These are phyloP conservation scores for Prillingera fragicola DNA, from an alignment of 1,284 basidiomycete species.

Conservation along the genomic window DNA sequence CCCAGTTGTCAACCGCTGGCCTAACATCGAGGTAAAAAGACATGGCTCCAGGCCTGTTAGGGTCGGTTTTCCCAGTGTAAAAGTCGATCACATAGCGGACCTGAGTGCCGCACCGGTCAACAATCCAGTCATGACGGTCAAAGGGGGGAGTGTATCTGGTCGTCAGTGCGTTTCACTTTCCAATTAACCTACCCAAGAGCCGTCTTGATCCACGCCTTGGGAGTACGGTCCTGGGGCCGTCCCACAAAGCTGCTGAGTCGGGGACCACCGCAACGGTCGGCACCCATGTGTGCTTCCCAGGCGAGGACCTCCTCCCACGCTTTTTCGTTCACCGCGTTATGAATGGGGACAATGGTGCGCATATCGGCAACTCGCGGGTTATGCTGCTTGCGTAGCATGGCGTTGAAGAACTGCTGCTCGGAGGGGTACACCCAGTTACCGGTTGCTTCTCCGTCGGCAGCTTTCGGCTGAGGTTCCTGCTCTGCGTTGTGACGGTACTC, in stretches of 20 bases:
- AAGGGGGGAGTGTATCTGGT: conserved; percentile 85
- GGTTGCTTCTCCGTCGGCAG: conserved; percentile 23
- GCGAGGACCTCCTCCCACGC: conserved; percentile 85
- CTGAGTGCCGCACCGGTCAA: conserved; percentile 82
- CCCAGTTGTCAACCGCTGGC: conserved; percentile 86
- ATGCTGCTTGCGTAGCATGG: conserved; percentile 91
- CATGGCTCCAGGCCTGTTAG: conserved; percentile 28
- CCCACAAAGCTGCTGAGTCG: conserved; percentile 49
- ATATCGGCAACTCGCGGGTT: conserved; percentile 72
- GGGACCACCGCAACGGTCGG: conserved; percentile 70
- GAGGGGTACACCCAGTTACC: conserved; percentile 97
- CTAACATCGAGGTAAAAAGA: conserved; percentile 91
- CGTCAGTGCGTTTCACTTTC: conserved; percentile 1
- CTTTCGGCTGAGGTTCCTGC: conserved; percentile 9
- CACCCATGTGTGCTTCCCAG: conserved; percentile 80
- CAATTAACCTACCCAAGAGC: conserved; percentile 68
- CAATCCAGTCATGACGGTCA: conserved; percentile 95
- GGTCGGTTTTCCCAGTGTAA: conserved; percentile 73
- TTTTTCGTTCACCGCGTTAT: conserved; percentile 97
- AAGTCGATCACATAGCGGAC: conserved; percentile 98
- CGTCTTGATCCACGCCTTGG: conserved; percentile 74
- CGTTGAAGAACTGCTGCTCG: conserved; percentile 90
- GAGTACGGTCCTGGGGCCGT: conserved; percentile 55
- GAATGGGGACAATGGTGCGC: conserved; percentile 93
- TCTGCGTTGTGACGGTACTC: conserved; percentile 17